Percentiles rank a stretch among this genome's conserved stretches.
These are phyloP conservation scores for Dunaliella primolecta DNA, from an alignment of 139 green algal genomes.

Conservation along the genomic window DNA sequence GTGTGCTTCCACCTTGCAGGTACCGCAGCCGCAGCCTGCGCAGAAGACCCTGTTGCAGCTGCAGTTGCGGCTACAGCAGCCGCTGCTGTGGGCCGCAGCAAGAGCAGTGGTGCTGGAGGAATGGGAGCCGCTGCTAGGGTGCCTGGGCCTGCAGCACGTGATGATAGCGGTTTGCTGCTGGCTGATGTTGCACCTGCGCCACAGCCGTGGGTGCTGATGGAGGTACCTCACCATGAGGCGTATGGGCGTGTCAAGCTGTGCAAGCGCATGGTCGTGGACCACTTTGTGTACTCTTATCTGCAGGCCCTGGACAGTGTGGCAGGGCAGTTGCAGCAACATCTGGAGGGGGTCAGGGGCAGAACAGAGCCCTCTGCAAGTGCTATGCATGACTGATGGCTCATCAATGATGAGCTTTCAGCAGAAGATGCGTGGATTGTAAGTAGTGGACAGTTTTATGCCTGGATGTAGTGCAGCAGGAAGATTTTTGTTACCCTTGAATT, in stretches of 20 bases:
- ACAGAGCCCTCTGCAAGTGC: too few species aligned
- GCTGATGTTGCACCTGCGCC: constrained; percentile 13
- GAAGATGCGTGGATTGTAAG: too few species aligned
- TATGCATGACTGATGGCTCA: too few species aligned
- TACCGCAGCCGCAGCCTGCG: too few species aligned
- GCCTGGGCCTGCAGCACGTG: neutral
- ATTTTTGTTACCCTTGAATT: too few species aligned
- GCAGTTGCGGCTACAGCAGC: constrained; percentile 13
- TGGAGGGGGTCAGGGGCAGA: neutral
- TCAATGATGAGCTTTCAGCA: too few species aligned
- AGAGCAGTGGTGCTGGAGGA: neutral
- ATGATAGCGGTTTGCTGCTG: neutral
- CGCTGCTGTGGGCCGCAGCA: neutral
- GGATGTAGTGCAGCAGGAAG: too few species aligned
- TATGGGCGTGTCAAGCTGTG: constrained; percentile 76
- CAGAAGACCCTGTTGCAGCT: neutral
- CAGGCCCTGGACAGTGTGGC: constrained; percentile 53
- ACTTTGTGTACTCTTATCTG: constrained; percentile 76
- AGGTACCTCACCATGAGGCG: constrained; percentile 20
- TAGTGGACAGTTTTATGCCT: too few species aligned
- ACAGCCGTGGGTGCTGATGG: constrained; percentile 32
- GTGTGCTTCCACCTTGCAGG: too few species aligned
- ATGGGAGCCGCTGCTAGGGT: neutral
- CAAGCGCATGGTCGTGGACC: constrained; percentile 69
- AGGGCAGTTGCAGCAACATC: constrained; percentile 25